Evolutionary conservation across 257 asterid genomes (phyloP).

Genomic region (Verbascum thapsus): DNA sequence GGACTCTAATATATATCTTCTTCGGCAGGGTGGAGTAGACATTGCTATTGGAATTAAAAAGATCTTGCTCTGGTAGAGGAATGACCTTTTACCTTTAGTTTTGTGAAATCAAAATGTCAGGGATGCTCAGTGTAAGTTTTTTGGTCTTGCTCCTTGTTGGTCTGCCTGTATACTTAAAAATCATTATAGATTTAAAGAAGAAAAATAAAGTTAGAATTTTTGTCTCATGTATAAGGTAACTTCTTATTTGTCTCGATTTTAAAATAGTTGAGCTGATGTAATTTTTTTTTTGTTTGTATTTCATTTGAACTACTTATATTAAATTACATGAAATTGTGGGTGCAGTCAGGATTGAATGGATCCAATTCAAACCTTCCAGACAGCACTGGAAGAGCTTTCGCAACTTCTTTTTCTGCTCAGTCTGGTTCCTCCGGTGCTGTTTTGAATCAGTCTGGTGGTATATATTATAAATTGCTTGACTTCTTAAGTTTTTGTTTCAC

Average conservation of each 20-base stretch:
- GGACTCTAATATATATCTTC: slow-evolving; percentile 20
- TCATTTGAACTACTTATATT: slow-evolving; percentile 14
- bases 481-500: slow-evolving; percentile 17
- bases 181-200: too few relatives aligned
- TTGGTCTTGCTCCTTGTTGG: slow-evolving; percentile 13
- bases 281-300: slow-evolving; percentile 16
- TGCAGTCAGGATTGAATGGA: slow-evolving; percentile 72
- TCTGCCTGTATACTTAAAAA: slow-evolving; percentile 13
- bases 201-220: background rate
- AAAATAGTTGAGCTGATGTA: background rate
- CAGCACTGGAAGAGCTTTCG: slow-evolving; percentile 58
- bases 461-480: slow-evolving; percentile 27
- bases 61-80: slow-evolving; percentile 33
- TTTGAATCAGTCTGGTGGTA: slow-evolving; percentile 70
- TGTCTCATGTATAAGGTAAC: background rate
- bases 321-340: slow-evolving; percentile 29
- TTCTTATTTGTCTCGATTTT: background rate
- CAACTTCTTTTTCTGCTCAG: slow-evolving; percentile 69
- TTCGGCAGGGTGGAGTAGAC: slow-evolving; percentile 31
- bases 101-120: slow-evolving; percentile 50
- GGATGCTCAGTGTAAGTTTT: slow-evolving; percentile 49
- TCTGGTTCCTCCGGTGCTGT: slow-evolving; percentile 71
- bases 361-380: slow-evolving; percentile 79
- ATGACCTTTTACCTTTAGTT: slow-evolving; percentile 35
- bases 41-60: slow-evolving; percentile 12